Evolutionary conservation across 192 early-diverging fungal genomes (phyloP).

Genomic region (Gryganskiella cystojenkinii): DNA sequence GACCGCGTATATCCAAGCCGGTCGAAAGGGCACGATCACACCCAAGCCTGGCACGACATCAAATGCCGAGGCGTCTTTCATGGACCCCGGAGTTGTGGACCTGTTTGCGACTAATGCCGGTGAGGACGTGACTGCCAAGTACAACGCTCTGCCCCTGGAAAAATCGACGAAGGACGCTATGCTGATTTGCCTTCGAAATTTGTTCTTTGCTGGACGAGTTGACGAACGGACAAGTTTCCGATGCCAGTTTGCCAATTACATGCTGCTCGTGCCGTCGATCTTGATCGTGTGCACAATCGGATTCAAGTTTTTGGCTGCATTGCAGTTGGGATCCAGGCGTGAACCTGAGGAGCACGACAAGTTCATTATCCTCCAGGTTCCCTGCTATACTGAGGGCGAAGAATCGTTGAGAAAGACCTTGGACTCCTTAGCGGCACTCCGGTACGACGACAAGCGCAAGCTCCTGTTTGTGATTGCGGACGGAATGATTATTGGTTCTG

Average conservation of each 20-base stretch:
- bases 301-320: slow-evolving; percentile 96
- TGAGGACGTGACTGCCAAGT: slow-evolving; percentile 70
- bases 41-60: slow-evolving; percentile 44
- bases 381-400: slow-evolving; percentile 98
- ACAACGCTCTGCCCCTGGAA: slow-evolving; percentile 65
- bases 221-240: slow-evolving; percentile 83
- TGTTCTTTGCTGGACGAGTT: slow-evolving; percentile 88
- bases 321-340: slow-evolving; percentile 82
- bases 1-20: slow-evolving; percentile 71
- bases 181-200: slow-evolving; percentile 81
- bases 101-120: slow-evolving; percentile 75
- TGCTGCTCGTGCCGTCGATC: slow-evolving; percentile 83
- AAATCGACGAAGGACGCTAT: slow-evolving; percentile 57
- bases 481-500: slow-evolving; percentile 96
- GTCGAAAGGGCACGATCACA: slow-evolving; percentile 54
- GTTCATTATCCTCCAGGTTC: slow-evolving; percentile 94
- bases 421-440: slow-evolving; percentile 89
- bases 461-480: slow-evolving; percentile 96
- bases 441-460: slow-evolving; percentile 99
- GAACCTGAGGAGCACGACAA: slow-evolving; percentile 87
- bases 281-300: slow-evolving; percentile 87
- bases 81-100: slow-evolving; percentile 65
- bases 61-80: slow-evolving; percentile 63
- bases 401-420: slow-evolving; percentile 92
- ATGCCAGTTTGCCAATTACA: slow-evolving; percentile 87